These are phyloP conservation scores for Boletales sp. DNA, from an alignment of 768 basidiomycete species.

Conservation along the genomic window DNA sequence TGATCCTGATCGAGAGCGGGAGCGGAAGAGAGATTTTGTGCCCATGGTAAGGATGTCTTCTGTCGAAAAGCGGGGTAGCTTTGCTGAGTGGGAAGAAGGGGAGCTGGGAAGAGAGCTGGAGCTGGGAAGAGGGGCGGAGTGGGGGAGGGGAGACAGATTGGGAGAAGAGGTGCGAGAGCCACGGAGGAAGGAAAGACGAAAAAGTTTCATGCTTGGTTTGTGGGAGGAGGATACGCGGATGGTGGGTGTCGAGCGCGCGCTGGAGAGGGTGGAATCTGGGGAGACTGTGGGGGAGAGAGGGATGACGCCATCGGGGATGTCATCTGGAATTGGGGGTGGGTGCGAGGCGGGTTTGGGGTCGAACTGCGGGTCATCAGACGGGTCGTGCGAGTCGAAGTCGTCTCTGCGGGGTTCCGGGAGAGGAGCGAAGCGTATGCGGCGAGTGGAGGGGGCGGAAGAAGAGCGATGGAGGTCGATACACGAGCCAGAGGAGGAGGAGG, in stretches of 20 bases:
- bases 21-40: constrained; percentile 28
- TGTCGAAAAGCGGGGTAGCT: constrained; percentile 17
- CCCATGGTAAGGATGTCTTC: constrained; percentile 32
- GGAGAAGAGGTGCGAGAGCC: constrained; percentile 9
- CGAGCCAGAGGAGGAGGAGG: constrained; percentile 19
- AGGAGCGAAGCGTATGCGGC: constrained; percentile 76
- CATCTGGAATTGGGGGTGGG: not conserved
- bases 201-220: constrained; percentile 16
- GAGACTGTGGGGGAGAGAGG: constrained; percentile 18
- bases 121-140: constrained; percentile 11
- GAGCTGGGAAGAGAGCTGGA: constrained; percentile 14
- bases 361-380: constrained; percentile 33
- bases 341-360: constrained; percentile 3
- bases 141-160: constrained; percentile 5
- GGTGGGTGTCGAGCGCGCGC: constrained; percentile 18
- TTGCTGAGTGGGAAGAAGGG: constrained; percentile 9
- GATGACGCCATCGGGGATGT: constrained; percentile 5
- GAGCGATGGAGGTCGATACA: constrained; percentile 14
- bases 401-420: constrained; percentile 72
- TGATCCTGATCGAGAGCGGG: constrained; percentile 20
- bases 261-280: constrained; percentile 19
- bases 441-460: constrained; percentile 10
- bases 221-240: constrained; percentile 9
- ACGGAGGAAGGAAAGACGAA: constrained; percentile 20
- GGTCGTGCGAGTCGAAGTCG: not conserved